Base-by-base conservation (phyloP, 768 basidiomycete genomes). In the Termitomyces sp. region DNA sequence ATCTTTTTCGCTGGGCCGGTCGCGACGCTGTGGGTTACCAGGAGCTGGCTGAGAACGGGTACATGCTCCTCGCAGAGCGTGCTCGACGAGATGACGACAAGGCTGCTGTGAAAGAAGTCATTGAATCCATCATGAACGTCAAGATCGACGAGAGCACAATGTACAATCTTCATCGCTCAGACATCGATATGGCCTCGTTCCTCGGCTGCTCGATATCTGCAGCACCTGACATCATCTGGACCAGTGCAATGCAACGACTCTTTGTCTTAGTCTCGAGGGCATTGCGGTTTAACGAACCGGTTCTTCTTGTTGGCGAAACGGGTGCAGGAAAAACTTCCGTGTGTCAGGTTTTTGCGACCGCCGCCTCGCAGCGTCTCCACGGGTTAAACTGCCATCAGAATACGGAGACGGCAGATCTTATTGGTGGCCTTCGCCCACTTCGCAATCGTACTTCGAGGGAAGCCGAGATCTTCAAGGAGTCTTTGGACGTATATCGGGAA, bases 321-420 rank as follows among this genome's bases (percentile, higher is more conserved):
- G 97, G 97, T 14, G 91, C 90, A 4, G 97, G 97, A 16, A 99
- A 99, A 74, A 99, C 97, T 0, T 97, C 96, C 1, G 89, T 98
- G 40, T 98, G 96, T 67, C 93, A 98, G 68, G 75, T 94, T 5
- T 89, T 89, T 62, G 90, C 97, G 0, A 81, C 87, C 44, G 84
- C 85, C 1, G 73, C 82, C 24, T 72, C 72, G 26, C 85, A 84
- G 65, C 74, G 70, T 36, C 76, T 99, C 27, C 76, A 88, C 63
- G 79, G 85, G 4, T 82, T 99, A 62, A 98, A 93, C 64, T 98
- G 97, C 66, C 97, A 99, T 69, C 95, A 97, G 71, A 98, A 97
- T 68, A 98, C 95, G 27, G 97, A 99, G 74, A 97, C 96, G 0
- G 93, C 95, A 12, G 97, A 99, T 69, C 78, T 99, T 24, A 92